These are phyloP conservation scores for Candida maesae DNA, from an alignment of 805 yeast genomes.

Conservation along the genomic window DNA sequence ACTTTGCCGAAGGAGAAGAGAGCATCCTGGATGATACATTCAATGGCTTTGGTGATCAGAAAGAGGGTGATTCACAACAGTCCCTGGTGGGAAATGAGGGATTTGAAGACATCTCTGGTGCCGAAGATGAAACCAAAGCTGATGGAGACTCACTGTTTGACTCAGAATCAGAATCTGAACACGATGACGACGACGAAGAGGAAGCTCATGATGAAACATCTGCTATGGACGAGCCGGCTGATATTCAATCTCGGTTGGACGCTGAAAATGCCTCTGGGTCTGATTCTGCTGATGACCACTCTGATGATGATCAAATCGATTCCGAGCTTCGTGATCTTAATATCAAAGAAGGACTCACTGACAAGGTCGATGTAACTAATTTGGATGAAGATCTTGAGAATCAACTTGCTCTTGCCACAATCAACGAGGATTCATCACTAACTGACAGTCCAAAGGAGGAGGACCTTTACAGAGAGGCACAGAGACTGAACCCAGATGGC, in stretches of 20 bases:
- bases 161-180: constrained; percentile 3
- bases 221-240: too few species aligned
- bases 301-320: constrained; percentile 1
- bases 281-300: not conserved
- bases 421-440: too few species aligned
- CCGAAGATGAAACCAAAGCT: not conserved
- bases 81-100: not conserved
- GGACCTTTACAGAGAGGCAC: constrained; percentile 12
- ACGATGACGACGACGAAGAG: constrained; percentile 8
- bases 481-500: constrained; percentile 13
- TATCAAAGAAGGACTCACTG: not conserved
- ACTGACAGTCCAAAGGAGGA: constrained; percentile 16
- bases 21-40: constrained; percentile 1
- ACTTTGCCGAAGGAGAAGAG: not conserved
- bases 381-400: too few species aligned
- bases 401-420: too few species aligned
- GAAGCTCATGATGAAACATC: constrained; percentile 1
- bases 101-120: not conserved
- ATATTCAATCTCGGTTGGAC: not conserved
- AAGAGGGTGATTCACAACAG: not conserved
- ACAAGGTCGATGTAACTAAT: too few species aligned
- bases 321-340: constrained; percentile 1
- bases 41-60: constrained; percentile 8
- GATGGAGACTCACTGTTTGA: not conserved
- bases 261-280: constrained; percentile 1